Base-by-base conservation (phyloP, 2,329 filamentous ascomycete species). In the Claviceps sp. region DNA sequence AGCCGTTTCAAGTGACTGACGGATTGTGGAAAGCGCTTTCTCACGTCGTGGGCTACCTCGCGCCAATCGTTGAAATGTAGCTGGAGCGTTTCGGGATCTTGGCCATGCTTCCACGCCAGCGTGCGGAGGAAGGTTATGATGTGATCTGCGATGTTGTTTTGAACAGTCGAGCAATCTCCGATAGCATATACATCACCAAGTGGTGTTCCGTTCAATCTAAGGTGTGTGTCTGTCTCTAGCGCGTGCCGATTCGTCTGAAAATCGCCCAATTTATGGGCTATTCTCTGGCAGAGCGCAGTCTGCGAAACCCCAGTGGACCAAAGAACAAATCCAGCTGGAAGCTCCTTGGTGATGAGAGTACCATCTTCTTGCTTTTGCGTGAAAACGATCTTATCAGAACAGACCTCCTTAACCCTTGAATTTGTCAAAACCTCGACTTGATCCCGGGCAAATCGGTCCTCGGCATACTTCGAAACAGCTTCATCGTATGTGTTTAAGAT, bases 401-500 rank as follows among this genome's bases (percentile, higher is more conserved):
- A 77, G 16, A 98, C 89, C 67, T 96, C 91, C 68, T 90, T 88
- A 19, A 98, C 93, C 55, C 93, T 81, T 1, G 93, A 84, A 67
- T 96, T 97, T 50, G 90, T 96, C 58, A 95, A 77, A 8, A 98
- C 84, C 45, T 95, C 85, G 52, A 98, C 85, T 59, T 90, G 82
- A 65, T 98, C 93, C 62, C 93, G 88, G 17, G 86, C 81, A 63
- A 98, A 96, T 43, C 87, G 84, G 50, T 87, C 81, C 69, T 98
- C 93, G 19, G 93, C 91, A 64, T 94, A 98, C 64, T 83, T 82
- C 11, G 90, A 96, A 1, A 98, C 77, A 0, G 89, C 85, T 70
- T 98, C 93, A 58, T 98, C 93, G 64, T 98, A 98, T 0, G 93
- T 98, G 71, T 98, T 98, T 34, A 98, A 75, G 57, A 98, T 98